These are phyloP conservation scores for Skeletonema menzelii DNA, from an alignment of 108 stramenopile species.

Conservation along the genomic window DNA sequence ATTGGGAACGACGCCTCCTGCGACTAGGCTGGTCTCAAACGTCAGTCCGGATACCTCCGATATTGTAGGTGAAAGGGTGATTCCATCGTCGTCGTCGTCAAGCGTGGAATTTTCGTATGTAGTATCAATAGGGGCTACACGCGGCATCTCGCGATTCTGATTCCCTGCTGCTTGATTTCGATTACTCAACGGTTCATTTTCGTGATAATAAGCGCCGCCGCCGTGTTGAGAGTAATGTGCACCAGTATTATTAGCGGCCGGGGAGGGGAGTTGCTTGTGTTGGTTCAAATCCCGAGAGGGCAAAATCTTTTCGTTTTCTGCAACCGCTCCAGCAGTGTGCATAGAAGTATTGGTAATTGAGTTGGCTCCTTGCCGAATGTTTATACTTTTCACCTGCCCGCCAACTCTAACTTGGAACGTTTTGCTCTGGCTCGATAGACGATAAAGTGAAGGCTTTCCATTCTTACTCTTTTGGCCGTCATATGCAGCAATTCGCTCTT, in stretches of 20 bases:
- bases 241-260: background rate
- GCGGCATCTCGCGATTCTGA: background rate
- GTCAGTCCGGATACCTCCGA: constrained; percentile 46
- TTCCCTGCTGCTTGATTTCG: background rate
- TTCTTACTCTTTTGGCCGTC: background rate
- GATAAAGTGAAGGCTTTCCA: background rate
- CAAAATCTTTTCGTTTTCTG: background rate
- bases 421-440: background rate
- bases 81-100: constrained; percentile 41
- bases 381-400: background rate
- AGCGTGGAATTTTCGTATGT: constrained; percentile 7
- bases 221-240: background rate
- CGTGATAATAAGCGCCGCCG: background rate
- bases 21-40: constrained; percentile 18
- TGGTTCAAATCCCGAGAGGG: background rate
- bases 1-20: constrained; percentile 3
- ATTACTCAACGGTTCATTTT: background rate
- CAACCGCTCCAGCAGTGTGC: background rate
- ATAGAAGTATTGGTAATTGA: background rate
- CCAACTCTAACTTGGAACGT: background rate
- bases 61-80: constrained; percentile 42
- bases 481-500: constrained; percentile 32
- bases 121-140: constrained; percentile 8
- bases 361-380: background rate
- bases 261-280: background rate